These are phyloP conservation scores for Carex sylvatica DNA, from an alignment of 202 grass and related monocot genomes.

Conservation along the genomic window DNA sequence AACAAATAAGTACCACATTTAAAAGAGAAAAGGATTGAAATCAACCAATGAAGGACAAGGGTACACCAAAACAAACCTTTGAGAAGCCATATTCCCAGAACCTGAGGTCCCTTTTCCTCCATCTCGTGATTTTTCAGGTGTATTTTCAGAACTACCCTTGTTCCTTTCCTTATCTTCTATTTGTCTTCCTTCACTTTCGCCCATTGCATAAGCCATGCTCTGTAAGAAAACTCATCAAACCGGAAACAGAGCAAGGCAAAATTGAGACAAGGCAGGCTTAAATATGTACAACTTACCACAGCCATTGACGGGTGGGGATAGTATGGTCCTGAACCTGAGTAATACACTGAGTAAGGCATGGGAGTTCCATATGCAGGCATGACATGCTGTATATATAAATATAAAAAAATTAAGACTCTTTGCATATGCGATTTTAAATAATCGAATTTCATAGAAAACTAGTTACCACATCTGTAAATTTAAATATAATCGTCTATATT, in stretches of 20 bases:
- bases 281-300: constrained; percentile 42
- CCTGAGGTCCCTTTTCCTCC: constrained; percentile 5
- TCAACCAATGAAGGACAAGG: constrained; percentile 1
- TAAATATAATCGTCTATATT: background rate
- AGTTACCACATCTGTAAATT: background rate
- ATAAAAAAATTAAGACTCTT: background rate
- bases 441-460: background rate
- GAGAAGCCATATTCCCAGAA: constrained; percentile 39
- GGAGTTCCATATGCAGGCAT: constrained; percentile 60
- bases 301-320: constrained; percentile 66
- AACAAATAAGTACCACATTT: background rate
- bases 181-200: constrained; percentile 34
- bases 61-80: constrained; percentile 29
- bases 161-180: constrained; percentile 51
- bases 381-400: constrained; percentile 33
- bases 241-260: constrained; percentile 12
- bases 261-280: background rate
- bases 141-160: constrained; percentile 36
- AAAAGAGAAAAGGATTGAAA: background rate
- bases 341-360: constrained; percentile 53
- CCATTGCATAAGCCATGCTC: constrained; percentile 33
- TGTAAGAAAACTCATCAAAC: constrained; percentile 23
- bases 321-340: constrained; percentile 56
- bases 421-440: background rate
- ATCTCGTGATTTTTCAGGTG: constrained; percentile 45